A percentile compares a stretch with the other conserved stretches of the same genome.
Evolutionary conservation across 768 basidiomycete genomes (phyloP).

Genomic region (Neoboletus brunneissimus): DNA sequence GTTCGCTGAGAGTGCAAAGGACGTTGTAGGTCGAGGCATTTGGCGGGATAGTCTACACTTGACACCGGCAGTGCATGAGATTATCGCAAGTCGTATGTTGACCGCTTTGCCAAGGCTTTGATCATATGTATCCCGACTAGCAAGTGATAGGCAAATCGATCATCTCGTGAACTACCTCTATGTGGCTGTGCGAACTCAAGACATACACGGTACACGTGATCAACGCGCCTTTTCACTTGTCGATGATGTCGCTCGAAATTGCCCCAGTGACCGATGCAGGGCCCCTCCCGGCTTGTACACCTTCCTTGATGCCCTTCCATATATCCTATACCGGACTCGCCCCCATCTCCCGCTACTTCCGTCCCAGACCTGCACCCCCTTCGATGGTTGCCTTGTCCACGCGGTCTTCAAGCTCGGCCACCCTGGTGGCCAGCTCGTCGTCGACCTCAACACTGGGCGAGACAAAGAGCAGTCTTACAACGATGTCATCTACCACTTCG

Average conservation of each 20-base stretch:
- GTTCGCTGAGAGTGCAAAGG: slow-evolving; percentile 4
- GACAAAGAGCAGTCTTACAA: slow-evolving; percentile 1
- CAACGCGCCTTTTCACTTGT: background rate
- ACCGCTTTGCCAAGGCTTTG: background rate
- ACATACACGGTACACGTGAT: slow-evolving; percentile 7
- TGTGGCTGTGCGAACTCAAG: slow-evolving; percentile 8
- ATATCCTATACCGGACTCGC: slow-evolving; percentile 69
- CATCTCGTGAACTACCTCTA: background rate
- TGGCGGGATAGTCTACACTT: slow-evolving; percentile 41
- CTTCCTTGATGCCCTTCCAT: slow-evolving; percentile 82
- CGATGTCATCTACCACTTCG: slow-evolving; percentile 6
- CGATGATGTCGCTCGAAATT: slow-evolving; percentile 22
- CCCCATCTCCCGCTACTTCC: slow-evolving; percentile 72
- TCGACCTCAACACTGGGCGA: slow-evolving; percentile 6
- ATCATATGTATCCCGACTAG: background rate
- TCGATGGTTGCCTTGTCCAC: slow-evolving; percentile 7
- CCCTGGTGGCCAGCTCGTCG: slow-evolving; percentile 9
- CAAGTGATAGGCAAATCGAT: background rate
- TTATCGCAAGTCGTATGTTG: slow-evolving; percentile 26
- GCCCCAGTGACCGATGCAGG: slow-evolving; percentile 1
- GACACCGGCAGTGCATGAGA: slow-evolving; percentile 32
- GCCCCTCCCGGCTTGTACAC: slow-evolving; percentile 42
- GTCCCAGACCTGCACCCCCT: slow-evolving; percentile 41
- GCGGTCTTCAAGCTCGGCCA: slow-evolving; percentile 14
- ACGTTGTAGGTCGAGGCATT: slow-evolving; percentile 19